These are phyloP conservation scores for Collybia sordida DNA, from an alignment of 768 basidiomycete species.

Conservation along the genomic window DNA sequence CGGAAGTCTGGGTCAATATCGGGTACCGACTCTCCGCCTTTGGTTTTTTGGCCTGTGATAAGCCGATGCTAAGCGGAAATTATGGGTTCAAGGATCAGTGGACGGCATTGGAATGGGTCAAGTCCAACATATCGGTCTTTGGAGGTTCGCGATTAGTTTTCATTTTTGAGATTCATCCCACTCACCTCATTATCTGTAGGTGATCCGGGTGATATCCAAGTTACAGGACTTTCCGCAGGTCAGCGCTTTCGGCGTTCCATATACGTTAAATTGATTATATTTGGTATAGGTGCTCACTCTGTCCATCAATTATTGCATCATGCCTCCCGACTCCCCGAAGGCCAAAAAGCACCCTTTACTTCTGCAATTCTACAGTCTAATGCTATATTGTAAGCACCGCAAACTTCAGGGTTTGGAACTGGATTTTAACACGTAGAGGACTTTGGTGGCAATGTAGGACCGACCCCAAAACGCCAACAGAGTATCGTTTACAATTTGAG, in stretches of 20 bases:
- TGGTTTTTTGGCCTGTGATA: constrained; percentile 70
- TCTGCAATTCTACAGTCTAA: constrained; percentile 74
- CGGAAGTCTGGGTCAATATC: constrained; percentile 75
- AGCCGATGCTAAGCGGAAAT: constrained; percentile 64
- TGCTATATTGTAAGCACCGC: constrained; percentile 57
- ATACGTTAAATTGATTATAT: neutral
- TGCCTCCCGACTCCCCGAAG: constrained; percentile 59
- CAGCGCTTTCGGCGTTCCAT: neutral
- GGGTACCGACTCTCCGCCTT: constrained; percentile 77
- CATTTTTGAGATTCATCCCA: neutral
- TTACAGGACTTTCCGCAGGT: constrained; percentile 77
- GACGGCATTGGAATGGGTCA: constrained; percentile 74
- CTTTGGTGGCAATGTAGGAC: constrained; percentile 27
- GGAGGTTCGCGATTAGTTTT: constrained; percentile 50
- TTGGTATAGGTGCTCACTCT: constrained; percentile 61
- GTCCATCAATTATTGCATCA: constrained; percentile 75
- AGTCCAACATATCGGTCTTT: constrained; percentile 62
- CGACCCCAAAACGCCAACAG: constrained; percentile 57
- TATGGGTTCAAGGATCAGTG: constrained; percentile 88
- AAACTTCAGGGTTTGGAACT: neutral
- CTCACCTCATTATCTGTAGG: constrained; percentile 35
- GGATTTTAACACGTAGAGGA: neutral
- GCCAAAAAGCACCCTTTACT: constrained; percentile 58
- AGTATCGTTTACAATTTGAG: constrained; percentile 61
- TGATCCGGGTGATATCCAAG: constrained; percentile 55